These are phyloP conservation scores for Apostasia shenzhenica DNA, from an alignment of 106 monocot species.

Conservation along the genomic window DNA sequence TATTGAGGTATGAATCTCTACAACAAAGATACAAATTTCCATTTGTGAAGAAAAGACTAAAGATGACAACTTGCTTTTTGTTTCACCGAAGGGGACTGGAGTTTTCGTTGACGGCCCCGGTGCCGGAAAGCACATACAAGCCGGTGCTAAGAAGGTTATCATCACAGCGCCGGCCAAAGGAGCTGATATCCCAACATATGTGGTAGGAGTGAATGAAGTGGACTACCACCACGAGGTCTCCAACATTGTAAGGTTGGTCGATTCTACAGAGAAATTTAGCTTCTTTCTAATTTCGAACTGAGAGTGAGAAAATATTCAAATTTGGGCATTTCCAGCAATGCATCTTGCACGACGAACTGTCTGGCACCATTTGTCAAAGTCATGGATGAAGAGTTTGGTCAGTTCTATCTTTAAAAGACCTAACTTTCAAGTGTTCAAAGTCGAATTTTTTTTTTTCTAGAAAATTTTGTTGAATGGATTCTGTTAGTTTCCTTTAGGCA, in stretches of 20 bases:
- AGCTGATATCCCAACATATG: slow-evolving; percentile 93
- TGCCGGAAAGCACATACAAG: slow-evolving; percentile 95
- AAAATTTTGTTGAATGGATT: background rate
- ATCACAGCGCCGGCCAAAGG: slow-evolving; percentile 97
- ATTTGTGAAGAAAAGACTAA: background rate
- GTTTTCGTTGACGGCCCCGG: slow-evolving; percentile 99
- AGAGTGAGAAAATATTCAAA: background rate
- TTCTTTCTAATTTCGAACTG: background rate
- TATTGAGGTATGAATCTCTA: slow-evolving; percentile 58
- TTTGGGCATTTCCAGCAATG: slow-evolving; percentile 58
- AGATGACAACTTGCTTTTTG: background rate
- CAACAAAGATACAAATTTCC: background rate
- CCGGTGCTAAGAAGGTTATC: slow-evolving; percentile 97
- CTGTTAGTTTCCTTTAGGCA: slow-evolving; percentile 35
- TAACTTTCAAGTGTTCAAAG: background rate
- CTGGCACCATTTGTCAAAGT: slow-evolving; percentile 96
- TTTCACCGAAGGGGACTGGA: slow-evolving; percentile 70
- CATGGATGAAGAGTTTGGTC: slow-evolving; percentile 91
- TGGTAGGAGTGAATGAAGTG: slow-evolving; percentile 90
- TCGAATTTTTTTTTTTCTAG: background rate
- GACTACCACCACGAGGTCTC: slow-evolving; percentile 72
- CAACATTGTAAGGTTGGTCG: slow-evolving; percentile 65
- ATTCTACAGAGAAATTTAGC: background rate
- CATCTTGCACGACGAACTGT: slow-evolving; percentile 98
- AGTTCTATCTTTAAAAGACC: background rate